Base-by-base conservation (phyloP, 441 rosid genomes). In the Erysimum pusillum region DNA sequence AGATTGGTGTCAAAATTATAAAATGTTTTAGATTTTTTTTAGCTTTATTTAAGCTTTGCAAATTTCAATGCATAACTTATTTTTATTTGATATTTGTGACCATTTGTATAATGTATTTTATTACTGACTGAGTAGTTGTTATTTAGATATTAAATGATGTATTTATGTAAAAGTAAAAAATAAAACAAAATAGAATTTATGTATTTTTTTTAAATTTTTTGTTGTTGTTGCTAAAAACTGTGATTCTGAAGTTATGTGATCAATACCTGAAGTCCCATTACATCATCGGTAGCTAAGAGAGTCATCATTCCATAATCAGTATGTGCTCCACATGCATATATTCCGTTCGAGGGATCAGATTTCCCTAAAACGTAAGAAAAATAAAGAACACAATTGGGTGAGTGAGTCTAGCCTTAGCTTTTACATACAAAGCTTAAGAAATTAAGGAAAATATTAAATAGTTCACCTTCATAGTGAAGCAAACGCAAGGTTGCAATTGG, bases 311-410 rank as follows among this genome's bases (percentile, higher is more conserved):
- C 97, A 53, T 34, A 88, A 85, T 95, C 99, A 65, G 96, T 84
- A 81, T 95, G 99, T 41, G 99, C 94, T 74, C 97, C 99, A 69
- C 96, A 96, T 67, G 89, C 97, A 84, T 74, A 95, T 78, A 95
- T 67, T 74, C 98, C 98, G 71, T 79, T 85, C 0, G 84, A 80
- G 4, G 98, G 98, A 86, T 89, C 89, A 59, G 97, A 92, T 25
- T 25, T 53, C 4, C 76, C 76, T 77, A 77, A 87, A 53, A 68
- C 64, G 0, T 79, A 67, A 83, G 85, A 83, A 69, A 81, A 4
- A 44, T 65, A 22, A 46, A 25, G 35, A 54, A 75, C 5, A 7
- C 49, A 32, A 69, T 46, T 11, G 7, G 6, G 35, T 14, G 36
- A 59, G 15, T 31, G 15, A 25, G 28, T 25, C 28, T 25, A 25